A percentile compares a stretch with the other conserved stretches of the same genome.
phyloP scores from a whole-genome alignment of 768 basidiomycete genomes.

The Pulveroboletus sp. region DNA sequence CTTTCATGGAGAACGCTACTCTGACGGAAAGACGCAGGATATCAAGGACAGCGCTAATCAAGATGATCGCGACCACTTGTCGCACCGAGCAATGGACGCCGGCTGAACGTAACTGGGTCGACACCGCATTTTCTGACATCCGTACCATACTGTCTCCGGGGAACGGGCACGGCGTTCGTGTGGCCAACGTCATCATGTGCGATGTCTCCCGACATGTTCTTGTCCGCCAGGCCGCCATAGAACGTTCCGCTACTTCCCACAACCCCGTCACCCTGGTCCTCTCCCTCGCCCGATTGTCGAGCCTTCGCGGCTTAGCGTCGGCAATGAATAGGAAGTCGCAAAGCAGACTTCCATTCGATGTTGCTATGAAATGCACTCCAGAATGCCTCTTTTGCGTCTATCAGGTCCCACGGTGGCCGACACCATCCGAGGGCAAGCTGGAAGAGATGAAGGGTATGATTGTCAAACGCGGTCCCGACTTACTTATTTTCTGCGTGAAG shows the following conservation, averaged over 20 bases:
- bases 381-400: constrained; percentile 18
- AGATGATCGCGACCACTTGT: constrained; percentile 19
- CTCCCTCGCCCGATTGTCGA: constrained; percentile 2
- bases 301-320: constrained; percentile 11
- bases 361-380: constrained; percentile 9
- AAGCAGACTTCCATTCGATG: constrained; percentile 18
- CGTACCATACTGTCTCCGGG: constrained; percentile 15
- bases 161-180: not conserved
- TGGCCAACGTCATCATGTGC: constrained; percentile 23
- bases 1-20: constrained; percentile 5
- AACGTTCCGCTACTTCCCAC: constrained; percentile 16
- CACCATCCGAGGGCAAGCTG: not conserved
- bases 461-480: constrained; percentile 20
- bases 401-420: constrained; percentile 13
- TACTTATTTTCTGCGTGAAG: constrained; percentile 22
- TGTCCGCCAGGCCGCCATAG: not conserved
- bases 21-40: constrained; percentile 15
- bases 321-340: not conserved
- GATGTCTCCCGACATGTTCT: constrained; percentile 9
- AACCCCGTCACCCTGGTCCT: constrained; percentile 10
- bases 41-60: constrained; percentile 17
- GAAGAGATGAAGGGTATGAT: constrained; percentile 3
- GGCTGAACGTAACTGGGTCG: constrained; percentile 18
- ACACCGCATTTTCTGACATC: constrained; percentile 20
- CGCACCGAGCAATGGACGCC: constrained; percentile 24